A percentile compares a stretch with the other conserved stretches of the same genome.
Conservation (phyloP, 1,139 yeast species). For the Saccharomyces hybrid region DNA sequence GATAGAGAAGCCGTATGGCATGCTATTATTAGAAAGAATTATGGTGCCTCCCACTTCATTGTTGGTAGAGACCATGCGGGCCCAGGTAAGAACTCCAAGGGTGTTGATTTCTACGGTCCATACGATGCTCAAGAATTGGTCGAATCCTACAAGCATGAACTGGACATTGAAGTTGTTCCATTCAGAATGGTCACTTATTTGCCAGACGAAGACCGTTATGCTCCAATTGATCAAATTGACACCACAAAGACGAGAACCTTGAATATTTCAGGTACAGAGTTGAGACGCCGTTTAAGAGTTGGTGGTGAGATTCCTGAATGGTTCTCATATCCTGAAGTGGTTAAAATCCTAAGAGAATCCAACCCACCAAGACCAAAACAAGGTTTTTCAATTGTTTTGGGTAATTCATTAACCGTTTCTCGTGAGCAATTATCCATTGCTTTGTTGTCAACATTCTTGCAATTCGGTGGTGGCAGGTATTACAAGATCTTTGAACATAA, state of each 20-base stretch:
- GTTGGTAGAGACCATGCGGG: slow-evolving; percentile 99
- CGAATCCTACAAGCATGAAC: slow-evolving; percentile 63
- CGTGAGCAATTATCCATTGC: slow-evolving; percentile 72
- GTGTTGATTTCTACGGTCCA: slow-evolving; percentile 93
- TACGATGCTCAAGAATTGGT: slow-evolving; percentile 93
- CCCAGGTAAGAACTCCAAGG: slow-evolving; percentile 89
- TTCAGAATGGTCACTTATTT: slow-evolving; percentile 94
- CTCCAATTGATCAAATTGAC: slow-evolving; percentile 89
- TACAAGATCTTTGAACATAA: slow-evolving; percentile 50
- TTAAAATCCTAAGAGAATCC: slow-evolving; percentile 78
- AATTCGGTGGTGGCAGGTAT: slow-evolving; percentile 79
- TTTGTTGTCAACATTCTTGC: slow-evolving; percentile 82
- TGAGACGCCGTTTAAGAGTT: slow-evolving; percentile 76
- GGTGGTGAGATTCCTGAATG: slow-evolving; percentile 90
- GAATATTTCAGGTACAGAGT: slow-evolving; percentile 91
- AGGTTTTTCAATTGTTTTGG: slow-evolving; percentile 68
- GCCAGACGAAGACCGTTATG: slow-evolving; percentile 91
- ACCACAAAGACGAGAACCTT: slow-evolving; percentile 65
- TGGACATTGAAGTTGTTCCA: slow-evolving; percentile 86
- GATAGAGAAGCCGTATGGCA: slow-evolving; percentile 99
- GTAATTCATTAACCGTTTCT: slow-evolving; percentile 21
- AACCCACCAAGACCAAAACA: slow-evolving; percentile 88
- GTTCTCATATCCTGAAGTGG: slow-evolving; percentile 97
- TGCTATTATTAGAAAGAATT: slow-evolving; percentile 91
- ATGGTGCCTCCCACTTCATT: slow-evolving; percentile 94